Evolutionary conservation across 805 yeast species (phyloP).

Genomic region (Blastobotrys mokoenaii): DNA sequence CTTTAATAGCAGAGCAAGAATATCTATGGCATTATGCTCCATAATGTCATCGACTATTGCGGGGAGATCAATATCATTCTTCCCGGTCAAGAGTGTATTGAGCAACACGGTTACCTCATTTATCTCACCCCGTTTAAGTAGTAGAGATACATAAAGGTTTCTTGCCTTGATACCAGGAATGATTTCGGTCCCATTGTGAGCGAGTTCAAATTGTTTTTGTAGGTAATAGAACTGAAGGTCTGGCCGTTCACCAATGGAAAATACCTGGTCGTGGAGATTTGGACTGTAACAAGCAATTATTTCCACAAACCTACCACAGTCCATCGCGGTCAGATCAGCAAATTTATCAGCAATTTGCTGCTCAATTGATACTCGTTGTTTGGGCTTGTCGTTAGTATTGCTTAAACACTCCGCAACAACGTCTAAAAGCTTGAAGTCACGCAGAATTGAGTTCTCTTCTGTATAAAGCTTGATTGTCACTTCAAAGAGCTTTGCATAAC

Average conservation of each 20-base stretch:
- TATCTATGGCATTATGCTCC: slow-evolving; percentile 19
- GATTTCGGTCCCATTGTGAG: background rate
- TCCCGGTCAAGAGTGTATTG: slow-evolving; percentile 25
- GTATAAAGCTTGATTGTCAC: slow-evolving; percentile 36
- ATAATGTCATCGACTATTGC: slow-evolving; percentile 22
- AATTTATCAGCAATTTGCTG: slow-evolving; percentile 26
- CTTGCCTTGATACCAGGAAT: slow-evolving; percentile 13
- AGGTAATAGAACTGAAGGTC: slow-evolving; percentile 22
- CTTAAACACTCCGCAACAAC: slow-evolving; percentile 15
- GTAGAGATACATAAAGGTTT: slow-evolving; percentile 14
- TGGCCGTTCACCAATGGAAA: slow-evolving; percentile 24
- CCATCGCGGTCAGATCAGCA: slow-evolving; percentile 19
- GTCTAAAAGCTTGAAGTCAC: slow-evolving; percentile 1
- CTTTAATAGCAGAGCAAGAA: slow-evolving; percentile 20
- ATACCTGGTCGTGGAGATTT: slow-evolving; percentile 31
- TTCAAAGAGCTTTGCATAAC: slow-evolving; percentile 44
- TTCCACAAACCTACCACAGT: slow-evolving; percentile 31
- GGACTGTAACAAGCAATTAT: slow-evolving; percentile 34
- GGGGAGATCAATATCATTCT: slow-evolving; percentile 23
- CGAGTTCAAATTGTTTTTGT: slow-evolving; percentile 13
- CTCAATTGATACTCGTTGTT: slow-evolving; percentile 21
- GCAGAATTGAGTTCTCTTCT: background rate
- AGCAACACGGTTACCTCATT: slow-evolving; percentile 17
- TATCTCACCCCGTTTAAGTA: slow-evolving; percentile 17
- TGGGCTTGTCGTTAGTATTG: slow-evolving; percentile 1